Evolutionary conservation across 495 filamentous ascomycete genomes (phyloP).

Genomic region (Penicillium turbatum): DNA sequence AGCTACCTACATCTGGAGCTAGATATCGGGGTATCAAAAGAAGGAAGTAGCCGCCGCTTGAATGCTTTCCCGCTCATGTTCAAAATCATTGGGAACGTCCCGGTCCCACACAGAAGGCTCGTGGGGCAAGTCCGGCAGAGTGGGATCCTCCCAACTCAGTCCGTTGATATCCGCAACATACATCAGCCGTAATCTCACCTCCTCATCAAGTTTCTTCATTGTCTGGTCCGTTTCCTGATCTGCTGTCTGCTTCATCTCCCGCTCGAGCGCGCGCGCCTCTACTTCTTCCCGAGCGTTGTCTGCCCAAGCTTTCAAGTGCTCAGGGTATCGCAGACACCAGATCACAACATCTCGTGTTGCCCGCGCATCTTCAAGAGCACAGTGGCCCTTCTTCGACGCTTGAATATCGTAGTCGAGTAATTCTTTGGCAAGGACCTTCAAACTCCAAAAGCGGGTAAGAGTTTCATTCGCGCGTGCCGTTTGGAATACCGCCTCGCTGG

Average conservation of each 20-base stretch:
- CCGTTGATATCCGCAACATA: background rate
- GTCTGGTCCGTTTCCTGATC: conserved; percentile 5
- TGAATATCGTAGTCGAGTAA: conserved; percentile 34
- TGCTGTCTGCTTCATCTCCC: conserved; percentile 10
- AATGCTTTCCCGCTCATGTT: background rate
- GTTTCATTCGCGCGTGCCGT: background rate
- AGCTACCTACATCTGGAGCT: background rate
- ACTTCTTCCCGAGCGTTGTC: conserved; percentile 10
- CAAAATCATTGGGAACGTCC: background rate
- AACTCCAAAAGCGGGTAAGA: conserved; percentile 17
- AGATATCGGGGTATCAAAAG: background rate
- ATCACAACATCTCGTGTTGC: conserved; percentile 39
- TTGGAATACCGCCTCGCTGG: conserved; percentile 22
- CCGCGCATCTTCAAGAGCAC: conserved; percentile 38
- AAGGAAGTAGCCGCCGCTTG: background rate
- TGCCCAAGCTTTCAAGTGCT: conserved; percentile 21
- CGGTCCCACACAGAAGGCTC: background rate
- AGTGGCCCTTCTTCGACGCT: conserved; percentile 28
- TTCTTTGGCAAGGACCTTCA: conserved; percentile 30
- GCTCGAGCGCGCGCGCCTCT: conserved; percentile 1
- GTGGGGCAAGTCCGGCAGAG: no score
- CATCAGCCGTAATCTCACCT: background rate
- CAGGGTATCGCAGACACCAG: conserved; percentile 31
- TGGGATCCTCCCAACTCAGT: background rate
- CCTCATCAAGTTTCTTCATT: background rate